These are phyloP conservation scores for Otatea glauca DNA, from an alignment of 176 grass and related monocot species.

Conservation along the genomic window DNA sequence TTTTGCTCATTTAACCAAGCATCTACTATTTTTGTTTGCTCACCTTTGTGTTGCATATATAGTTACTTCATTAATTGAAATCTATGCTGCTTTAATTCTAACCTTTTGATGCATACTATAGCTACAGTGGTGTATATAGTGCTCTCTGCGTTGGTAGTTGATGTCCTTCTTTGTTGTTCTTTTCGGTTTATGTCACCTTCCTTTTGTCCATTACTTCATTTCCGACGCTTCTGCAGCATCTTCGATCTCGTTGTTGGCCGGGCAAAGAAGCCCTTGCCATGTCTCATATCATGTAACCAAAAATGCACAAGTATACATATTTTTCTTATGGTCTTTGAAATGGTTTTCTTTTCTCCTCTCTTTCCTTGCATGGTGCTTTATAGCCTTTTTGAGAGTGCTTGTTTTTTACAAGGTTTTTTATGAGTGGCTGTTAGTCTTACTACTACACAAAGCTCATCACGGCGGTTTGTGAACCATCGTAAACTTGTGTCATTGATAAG, in stretches of 20 bases:
- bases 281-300: constrained; percentile 1
- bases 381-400: background rate
- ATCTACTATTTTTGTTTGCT: background rate
- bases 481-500: no score
- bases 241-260: background rate
- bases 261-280: constrained; percentile 6
- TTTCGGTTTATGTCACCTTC: constrained; percentile 15
- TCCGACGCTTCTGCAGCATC: constrained; percentile 3
- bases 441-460: no score
- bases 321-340: background rate
- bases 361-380: background rate
- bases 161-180: background rate
- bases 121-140: background rate
- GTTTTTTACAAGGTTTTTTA: background rate
- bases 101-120: constrained; percentile 16
- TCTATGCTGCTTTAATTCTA: constrained; percentile 8
- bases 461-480: no score
- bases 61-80: background rate
- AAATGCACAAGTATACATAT: background rate
- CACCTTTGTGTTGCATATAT: background rate
- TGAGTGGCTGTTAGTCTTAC: background rate
- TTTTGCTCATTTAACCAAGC: background rate
- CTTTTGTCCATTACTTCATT: constrained; percentile 22
- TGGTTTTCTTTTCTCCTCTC: no score
- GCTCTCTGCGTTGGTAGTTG: background rate